Percentiles rank a stretch among this genome's conserved stretches.
Evolutionary conservation across 2,329 filamentous ascomycete species (phyloP).

Genomic region (Neofusicoccum parvum): DNA sequence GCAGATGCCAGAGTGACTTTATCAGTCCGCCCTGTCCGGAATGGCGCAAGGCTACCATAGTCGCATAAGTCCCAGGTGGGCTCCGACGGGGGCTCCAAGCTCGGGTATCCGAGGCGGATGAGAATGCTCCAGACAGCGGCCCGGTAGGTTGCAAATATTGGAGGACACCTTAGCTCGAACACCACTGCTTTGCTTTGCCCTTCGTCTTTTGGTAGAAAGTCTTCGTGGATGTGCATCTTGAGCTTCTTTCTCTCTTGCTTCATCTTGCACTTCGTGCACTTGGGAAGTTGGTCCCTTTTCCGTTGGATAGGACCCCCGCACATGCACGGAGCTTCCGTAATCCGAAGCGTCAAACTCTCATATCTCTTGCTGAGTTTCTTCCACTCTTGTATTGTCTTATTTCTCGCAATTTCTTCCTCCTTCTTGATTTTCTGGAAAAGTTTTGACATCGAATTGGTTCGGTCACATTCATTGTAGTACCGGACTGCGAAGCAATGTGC

Average conservation of each 20-base stretch:
- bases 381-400: slow-evolving; percentile 46
- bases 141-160: slow-evolving; percentile 52
- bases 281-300: slow-evolving; percentile 24
- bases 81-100: not conserved
- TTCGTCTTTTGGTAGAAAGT: slow-evolving; percentile 48
- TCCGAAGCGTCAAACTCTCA: slow-evolving; percentile 40
- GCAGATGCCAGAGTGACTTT: slow-evolving; percentile 47
- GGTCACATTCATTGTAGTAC: slow-evolving; percentile 43
- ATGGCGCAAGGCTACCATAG: too few species aligned
- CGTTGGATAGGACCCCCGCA: slow-evolving; percentile 23
- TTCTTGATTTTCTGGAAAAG: slow-evolving; percentile 41
- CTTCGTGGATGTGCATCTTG: slow-evolving; percentile 52
- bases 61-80: too few species aligned
- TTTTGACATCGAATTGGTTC: slow-evolving; percentile 28
- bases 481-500: slow-evolving; percentile 49
- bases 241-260: slow-evolving; percentile 41
- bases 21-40: slow-evolving; percentile 21
- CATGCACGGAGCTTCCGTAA: slow-evolving; percentile 36
- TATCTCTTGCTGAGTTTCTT: slow-evolving; percentile 36
- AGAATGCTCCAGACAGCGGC: slow-evolving; percentile 56
- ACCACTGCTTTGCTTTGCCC: slow-evolving; percentile 47
- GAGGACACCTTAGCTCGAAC: slow-evolving; percentile 56
- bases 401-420: slow-evolving; percentile 31
- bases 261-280: slow-evolving; percentile 50
- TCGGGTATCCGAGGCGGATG: slow-evolving; percentile 36